Evolutionary conservation across 768 basidiomycete genomes (phyloP), one percentile per base, ranked within the genome.

Genomic region (Sarcodon sp.): DNA sequence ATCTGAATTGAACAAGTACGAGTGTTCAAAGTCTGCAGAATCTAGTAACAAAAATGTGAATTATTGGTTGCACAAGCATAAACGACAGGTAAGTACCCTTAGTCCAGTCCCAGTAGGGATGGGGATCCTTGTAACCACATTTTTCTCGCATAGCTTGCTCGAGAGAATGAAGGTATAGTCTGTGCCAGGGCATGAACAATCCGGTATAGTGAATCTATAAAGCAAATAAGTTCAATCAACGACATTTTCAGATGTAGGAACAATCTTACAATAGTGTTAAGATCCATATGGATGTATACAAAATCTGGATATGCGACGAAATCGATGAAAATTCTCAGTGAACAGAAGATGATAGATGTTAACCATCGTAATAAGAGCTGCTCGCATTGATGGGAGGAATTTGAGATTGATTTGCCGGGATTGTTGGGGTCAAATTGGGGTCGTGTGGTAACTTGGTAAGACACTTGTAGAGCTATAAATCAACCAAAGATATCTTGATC

Each of bases 21-120:
- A 55, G 38, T 52, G 50, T 12, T 47, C 43, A 33, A 60, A 52
- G 46, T 61, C 44, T 4, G 50, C 39, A 3, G 60, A 51, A 50
- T 62, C 60, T 61, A 35, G n/a, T 1, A 3, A 8, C 12, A 6
- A 4, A 4, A 8, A 16, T n/a, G 6, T 43, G 6, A 35, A 16
- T 13, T 21, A 31, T 5, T 3, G 45, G 18, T 1, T 1, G 36
- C 10, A 33, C 9, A 15, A 18, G 33, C 21, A 8, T 5, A 9
- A 36, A 49, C 13, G 18, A 11, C n/a, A 7, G 44, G 0, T 3
- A 8, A 51, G 9, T 13, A 56, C 61, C 61, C 9, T 52, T 52
- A 10, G 55, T 57, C 61, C 61, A 62, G 48, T 62, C 45, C 60
- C 61, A 62, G 47, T 61, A 62, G 0, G 61, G 61, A 15, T 51